These are phyloP conservation scores for Coemansia sp. DNA, from an alignment of 192 early-diverging fungal species.

Conservation along the genomic window DNA sequence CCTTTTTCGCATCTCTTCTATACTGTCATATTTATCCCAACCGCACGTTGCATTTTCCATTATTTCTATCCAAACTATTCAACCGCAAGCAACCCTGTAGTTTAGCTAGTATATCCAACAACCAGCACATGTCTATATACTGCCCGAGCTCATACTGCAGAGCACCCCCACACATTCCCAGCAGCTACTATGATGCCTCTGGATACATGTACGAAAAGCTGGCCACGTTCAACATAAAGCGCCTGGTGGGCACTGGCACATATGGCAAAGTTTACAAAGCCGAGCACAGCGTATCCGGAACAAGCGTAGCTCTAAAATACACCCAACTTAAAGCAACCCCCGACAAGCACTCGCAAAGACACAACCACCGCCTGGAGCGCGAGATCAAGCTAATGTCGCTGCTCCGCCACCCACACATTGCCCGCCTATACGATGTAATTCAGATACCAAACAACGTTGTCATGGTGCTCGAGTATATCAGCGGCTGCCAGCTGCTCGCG, in stretches of 20 bases:
- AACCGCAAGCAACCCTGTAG: not conserved
- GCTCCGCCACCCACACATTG: constrained; percentile 86
- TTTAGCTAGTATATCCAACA: not conserved
- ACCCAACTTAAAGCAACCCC: constrained; percentile 49
- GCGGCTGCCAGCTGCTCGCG: constrained; percentile 81
- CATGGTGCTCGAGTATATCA: constrained; percentile 83
- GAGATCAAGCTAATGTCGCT: constrained; percentile 78
- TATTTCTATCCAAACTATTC: not conserved
- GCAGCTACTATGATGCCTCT: not conserved
- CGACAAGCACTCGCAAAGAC: constrained; percentile 56
- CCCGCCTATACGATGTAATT: constrained; percentile 80
- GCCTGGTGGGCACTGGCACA: constrained; percentile 40
- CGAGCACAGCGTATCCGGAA: constrained; percentile 36
- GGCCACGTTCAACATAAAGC: constrained; percentile 1
- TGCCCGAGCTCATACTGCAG: not conserved
- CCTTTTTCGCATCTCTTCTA: not conserved
- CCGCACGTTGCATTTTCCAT: constrained; percentile 1
- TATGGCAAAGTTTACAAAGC: constrained; percentile 52
- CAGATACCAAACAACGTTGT: constrained; percentile 74
- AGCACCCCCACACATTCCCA: not conserved
- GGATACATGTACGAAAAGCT: constrained; percentile 7
- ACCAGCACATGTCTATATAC: constrained; percentile 6
- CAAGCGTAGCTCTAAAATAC: constrained; percentile 63
- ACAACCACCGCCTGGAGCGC: constrained; percentile 74
- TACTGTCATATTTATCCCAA: not conserved